Percentiles rank a stretch among this genome's conserved stretches.
phyloP scores from a whole-genome alignment of 768 basidiomycete genomes.

The Trametes gibbosa region DNA sequence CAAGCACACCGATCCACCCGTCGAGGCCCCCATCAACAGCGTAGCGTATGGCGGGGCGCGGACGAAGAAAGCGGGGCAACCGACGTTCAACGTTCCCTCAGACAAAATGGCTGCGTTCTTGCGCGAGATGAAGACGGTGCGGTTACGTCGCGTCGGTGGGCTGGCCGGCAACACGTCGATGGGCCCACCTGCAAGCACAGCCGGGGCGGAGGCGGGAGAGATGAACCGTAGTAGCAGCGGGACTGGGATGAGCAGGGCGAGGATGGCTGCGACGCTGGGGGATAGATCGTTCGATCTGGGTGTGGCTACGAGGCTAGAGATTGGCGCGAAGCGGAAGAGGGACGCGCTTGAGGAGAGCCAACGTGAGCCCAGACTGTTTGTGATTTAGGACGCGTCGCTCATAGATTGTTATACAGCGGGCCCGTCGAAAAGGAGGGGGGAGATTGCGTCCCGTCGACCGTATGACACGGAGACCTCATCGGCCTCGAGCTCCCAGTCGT shows the following conservation, averaged over 20 bases:
- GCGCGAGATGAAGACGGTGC: slow-evolving; percentile 74
- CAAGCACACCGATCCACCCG: slow-evolving; percentile 52
- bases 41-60: slow-evolving; percentile 29
- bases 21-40: slow-evolving; percentile 67
- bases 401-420: not conserved
- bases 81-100: slow-evolving; percentile 68
- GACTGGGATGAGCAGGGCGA: slow-evolving; percentile 11
- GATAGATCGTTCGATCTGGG: slow-evolving; percentile 20
- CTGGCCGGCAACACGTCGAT: slow-evolving; percentile 21
- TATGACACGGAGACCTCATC: slow-evolving; percentile 15
- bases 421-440: slow-evolving; percentile 16
- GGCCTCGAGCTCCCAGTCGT: slow-evolving; percentile 15
- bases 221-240: slow-evolving; percentile 8
- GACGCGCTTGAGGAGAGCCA: slow-evolving; percentile 6
- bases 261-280: slow-evolving; percentile 17
- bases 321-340: slow-evolving; percentile 25
- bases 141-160: slow-evolving; percentile 56
- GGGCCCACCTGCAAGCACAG: slow-evolving; percentile 13
- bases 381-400: not conserved
- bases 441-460: slow-evolving; percentile 16
- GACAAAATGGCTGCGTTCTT: slow-evolving; percentile 85
- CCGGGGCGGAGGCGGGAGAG: not conserved
- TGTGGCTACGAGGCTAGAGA: slow-evolving; percentile 14
- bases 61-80: slow-evolving; percentile 49
- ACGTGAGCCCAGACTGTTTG: not conserved